Base-by-base conservation (phyloP, 768 basidiomycete genomes). In the Mycena leptocephala region DNA sequence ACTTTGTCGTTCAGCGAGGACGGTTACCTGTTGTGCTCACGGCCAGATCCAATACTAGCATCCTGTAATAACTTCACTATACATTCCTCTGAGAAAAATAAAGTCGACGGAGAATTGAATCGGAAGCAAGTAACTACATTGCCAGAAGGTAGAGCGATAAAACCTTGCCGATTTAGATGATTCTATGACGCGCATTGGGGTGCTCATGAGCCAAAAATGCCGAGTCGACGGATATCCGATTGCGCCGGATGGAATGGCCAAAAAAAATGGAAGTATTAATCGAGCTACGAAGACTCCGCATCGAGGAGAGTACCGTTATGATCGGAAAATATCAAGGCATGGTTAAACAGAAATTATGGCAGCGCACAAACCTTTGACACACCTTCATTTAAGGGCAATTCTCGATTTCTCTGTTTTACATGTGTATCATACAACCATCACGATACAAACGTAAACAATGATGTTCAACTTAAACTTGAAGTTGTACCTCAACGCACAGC, bases 1-100 rank as follows among this genome's bases (percentile, higher is more conserved):
- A 78, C 66, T 84, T 86, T 69, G 83, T 83, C 24, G 82, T 82
- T 11, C 80, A 76, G 76, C 85, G 84, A 58, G 83, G 84, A 6
- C 76, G 78, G 33, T 64, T 85, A n/a, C 82, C 83, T 6, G 81
- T 81, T 30, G 37, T 80, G 18, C 68, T 77, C 32, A 66, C 62
- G 16, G 32, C 63, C 5, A 64, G 55, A 33, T 28, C 68, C 20
- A 51, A 13, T 11, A 20, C 26, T 39, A 28, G 51, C 18, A 35
- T 53, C 22, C 32, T 8, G 16, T n/a, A 18, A 46, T 13, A 6
- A 6, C 16, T 46, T 46, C 22, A 46, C 43, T 46, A 46, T 46
- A 20, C n/a, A n/a, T n/a, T n/a, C n/a, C n/a, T n/a, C n/a, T n/a
- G n/a, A n/a, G n/a, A n/a, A n/a, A n/a, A n/a, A n/a, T n/a, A n/a